These are phyloP conservation scores for Closterium sp. DNA, from an alignment of 139 green algal species.

Conservation along the genomic window DNA sequence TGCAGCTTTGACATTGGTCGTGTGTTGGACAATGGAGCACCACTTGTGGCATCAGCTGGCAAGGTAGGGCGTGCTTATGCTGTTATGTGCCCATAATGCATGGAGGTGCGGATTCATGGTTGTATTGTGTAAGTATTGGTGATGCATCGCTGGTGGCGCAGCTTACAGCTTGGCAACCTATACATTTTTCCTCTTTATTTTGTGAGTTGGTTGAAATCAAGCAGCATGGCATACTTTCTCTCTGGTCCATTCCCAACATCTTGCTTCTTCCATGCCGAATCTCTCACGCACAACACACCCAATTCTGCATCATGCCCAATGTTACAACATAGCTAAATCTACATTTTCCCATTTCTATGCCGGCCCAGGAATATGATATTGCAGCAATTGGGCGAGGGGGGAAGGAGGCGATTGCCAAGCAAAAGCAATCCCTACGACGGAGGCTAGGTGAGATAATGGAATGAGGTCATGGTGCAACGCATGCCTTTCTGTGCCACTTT, in stretches of 20 bases:
- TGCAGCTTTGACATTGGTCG: slow-evolving; percentile 64
- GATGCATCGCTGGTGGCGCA: neutral
- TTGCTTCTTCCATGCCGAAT: no score
- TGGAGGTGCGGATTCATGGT: neutral
- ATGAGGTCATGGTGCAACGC: neutral
- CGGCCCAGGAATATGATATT: slow-evolving; percentile 44
- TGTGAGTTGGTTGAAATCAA: neutral
- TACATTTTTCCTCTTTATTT: neutral
- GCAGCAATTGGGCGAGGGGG: neutral
- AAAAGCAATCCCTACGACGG: neutral
- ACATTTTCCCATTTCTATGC: neutral
- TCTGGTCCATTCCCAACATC: no score
- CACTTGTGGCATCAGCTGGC: slow-evolving; percentile 75
- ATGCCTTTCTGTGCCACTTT: neutral
- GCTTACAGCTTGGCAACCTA: neutral
- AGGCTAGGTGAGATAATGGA: neutral
- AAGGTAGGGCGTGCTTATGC: slow-evolving; percentile 57
- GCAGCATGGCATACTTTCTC: no score
- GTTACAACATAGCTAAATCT: neutral
- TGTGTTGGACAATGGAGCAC: slow-evolving; percentile 71
- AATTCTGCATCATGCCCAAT: neutral
- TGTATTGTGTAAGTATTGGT: neutral
- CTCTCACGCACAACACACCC: neutral
- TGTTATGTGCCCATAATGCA: neutral
- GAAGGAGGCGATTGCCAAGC: neutral